Base-by-base conservation (phyloP, 345 rosid genomes). In the Eucalyptus albens region DNA sequence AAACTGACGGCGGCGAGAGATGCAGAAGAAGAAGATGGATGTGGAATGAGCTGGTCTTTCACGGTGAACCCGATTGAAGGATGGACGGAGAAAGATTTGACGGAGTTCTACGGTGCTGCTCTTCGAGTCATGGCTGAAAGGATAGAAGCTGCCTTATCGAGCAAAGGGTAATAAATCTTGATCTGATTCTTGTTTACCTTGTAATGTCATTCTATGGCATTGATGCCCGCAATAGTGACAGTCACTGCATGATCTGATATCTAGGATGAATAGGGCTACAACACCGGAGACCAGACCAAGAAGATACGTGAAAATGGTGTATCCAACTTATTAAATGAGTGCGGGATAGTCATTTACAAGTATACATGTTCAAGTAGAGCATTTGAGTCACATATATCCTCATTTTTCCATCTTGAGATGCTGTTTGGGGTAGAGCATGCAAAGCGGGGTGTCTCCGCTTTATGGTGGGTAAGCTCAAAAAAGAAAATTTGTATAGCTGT, bases 1-100 rank as follows among this genome's bases (percentile, higher is more conserved):
- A 92, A 90, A 86, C 94, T 93, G 26, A 59, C 87, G 87, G 89
- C 90, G 6, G 44, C 50, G 44, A 50, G 88, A 55, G 95, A 87
- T 15, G 89, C 8, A 40, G 15, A 45, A 82, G 86, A 40, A 45
- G 49, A 45, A 82, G 86, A 45, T 40, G 86, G 49, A 82, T 82
- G 86, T 82, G 86, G 27, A 40, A 40, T 40, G 50, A 45, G 49
- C 15, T 82, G 50, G 45, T 82, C 86, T 45, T 82, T 42, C 17
- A 11, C 6, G 0, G 50, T 45, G 4, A 82, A 82, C 21, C 86
- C 29, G n/a, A 45, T 82, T 40, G 49, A 40, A 82, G 86, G 29
- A 26, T 82, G 86, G 86, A 21, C 29, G 37, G 67, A 11, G 67
- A 60, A 5, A 60, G 67, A 60, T 60, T 60, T 27, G 86, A 82